These are phyloP conservation scores for Phytophthora hibernalis DNA, from an alignment of 352 stramenopile species.

Conservation along the genomic window DNA sequence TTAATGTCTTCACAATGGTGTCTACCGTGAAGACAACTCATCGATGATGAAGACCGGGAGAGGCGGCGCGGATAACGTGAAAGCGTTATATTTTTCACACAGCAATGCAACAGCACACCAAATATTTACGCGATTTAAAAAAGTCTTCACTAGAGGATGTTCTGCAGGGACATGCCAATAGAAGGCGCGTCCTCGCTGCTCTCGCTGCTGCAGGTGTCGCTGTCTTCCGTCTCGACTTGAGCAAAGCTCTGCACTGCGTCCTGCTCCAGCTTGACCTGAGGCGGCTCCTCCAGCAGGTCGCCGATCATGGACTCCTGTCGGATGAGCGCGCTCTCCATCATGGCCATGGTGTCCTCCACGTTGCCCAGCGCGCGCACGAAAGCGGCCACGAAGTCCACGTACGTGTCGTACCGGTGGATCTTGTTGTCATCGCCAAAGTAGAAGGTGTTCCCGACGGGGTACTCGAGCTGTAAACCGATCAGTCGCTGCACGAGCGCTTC, in stretches of 20 bases:
- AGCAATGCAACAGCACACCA: constrained; percentile 5
- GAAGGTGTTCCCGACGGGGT: constrained; percentile 63
- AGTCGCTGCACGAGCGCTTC: constrained; percentile 69
- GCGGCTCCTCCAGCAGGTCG: constrained; percentile 42
- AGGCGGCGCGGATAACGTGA: too few relatives aligned
- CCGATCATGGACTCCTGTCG: constrained; percentile 64
- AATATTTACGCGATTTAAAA: constrained; percentile 4
- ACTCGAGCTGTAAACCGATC: constrained; percentile 60
- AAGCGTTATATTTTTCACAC: background rate
- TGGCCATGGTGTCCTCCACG: constrained; percentile 51
- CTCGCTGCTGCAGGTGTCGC: constrained; percentile 22
- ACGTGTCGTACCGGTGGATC: constrained; percentile 64
- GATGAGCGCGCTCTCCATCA: constrained; percentile 68
- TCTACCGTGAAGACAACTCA: too few relatives aligned
- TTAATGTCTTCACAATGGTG: too few relatives aligned
- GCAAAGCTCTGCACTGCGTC: background rate
- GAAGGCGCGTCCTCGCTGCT: constrained; percentile 4
- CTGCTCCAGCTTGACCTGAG: constrained; percentile 14
- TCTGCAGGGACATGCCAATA: constrained; percentile 33
- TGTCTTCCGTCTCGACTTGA: constrained; percentile 24
- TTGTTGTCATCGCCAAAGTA: constrained; percentile 67
- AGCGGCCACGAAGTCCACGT: constrained; percentile 64
- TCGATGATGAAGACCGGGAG: too few relatives aligned
- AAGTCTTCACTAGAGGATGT: constrained; percentile 24
- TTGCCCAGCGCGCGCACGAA: constrained; percentile 50